A percentile compares a stretch with the other conserved stretches of the same genome.
phyloP scores from a whole-genome alignment of 2,329 filamentous ascomycete genomes.

The Sodiomyces alkalinus region DNA sequence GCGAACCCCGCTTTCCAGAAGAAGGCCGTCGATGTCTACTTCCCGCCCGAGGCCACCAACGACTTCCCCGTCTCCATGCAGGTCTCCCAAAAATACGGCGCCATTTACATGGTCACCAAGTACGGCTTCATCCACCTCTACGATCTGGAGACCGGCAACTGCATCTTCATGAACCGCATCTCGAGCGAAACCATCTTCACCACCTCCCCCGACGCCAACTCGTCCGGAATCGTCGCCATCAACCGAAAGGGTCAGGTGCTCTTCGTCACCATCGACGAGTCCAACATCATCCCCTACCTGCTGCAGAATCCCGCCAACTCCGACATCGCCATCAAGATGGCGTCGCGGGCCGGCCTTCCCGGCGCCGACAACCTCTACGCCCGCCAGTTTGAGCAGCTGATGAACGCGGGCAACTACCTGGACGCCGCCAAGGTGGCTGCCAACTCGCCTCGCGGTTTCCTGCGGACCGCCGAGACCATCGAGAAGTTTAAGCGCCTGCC shows the following conservation, averaged over 20 bases:
- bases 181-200: conserved; percentile 99
- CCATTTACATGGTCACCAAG: conserved; percentile 95
- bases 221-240: conserved; percentile 80
- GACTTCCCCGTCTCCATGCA: conserved; percentile 98
- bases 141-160: conserved; percentile 86
- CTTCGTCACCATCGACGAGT: conserved; percentile 85
- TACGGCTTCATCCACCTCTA: conserved; percentile 99
- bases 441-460: conserved; percentile 88
- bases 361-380: conserved; percentile 89
- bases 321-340: conserved; percentile 87
- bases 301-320: conserved; percentile 93
- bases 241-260: conserved; percentile 97
- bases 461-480: conserved; percentile 88
- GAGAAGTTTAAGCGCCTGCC: conserved; percentile 87
- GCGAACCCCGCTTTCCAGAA: conserved; percentile 83
- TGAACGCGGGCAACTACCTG: conserved; percentile 63
- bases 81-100: conserved; percentile 88
- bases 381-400: conserved; percentile 81
- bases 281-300: conserved; percentile 81
- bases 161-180: conserved; percentile 99
- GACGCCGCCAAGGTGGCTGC: conserved; percentile 93
- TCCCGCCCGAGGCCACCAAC: conserved; percentile 86
- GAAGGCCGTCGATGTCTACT: conserved; percentile 96
- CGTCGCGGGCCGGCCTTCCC: conserved; percentile 81
- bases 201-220: conserved; percentile 69